Evolutionary conservation across 129 eudicot species (phyloP), one percentile per base, ranked within the genome.

Genomic region (Oenanthe sinensis): DNA sequence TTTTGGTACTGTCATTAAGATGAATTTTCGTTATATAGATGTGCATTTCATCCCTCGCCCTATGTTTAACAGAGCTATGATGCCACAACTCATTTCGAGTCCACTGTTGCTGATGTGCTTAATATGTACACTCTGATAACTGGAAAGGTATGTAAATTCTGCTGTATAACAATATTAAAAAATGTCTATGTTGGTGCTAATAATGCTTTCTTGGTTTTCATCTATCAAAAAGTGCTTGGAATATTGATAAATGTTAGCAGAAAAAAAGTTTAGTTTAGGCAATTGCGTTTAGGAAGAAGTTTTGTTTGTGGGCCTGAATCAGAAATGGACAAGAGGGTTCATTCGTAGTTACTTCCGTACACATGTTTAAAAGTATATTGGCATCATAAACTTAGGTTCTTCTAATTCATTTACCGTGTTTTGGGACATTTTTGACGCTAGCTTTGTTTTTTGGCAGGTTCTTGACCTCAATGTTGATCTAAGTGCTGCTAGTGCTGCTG

Each of bases 401-500:
- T 13, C 2, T 5, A 4, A 50, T 28, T 5, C 44, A 6, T 36
- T 36, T 1, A 16, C 5, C 36, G 43, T 22, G 19, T 28, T 26
- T 71, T 24, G 28, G 33, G 36, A 39, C 47, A 55, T 58, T 28
- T 1, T 17, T 52, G 10, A 63, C 33, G 46, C 71, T 46, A 49
- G 68, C 15, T n/a, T 28, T 9, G 33, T 42, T 75, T 43, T 30
- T 42, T 33, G 13, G 22, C 87, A 94, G 98, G 91, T 81, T 82
- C 90, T 94, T 78, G 97, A 94, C 76, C 91, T 93, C 67, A 91
- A 89, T 60, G 98, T 93, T 74, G 98, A 93, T 81, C 80, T 93
- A 63, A 91, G 93, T 87, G 93, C 97, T 79, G 98, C 98, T 39
- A 94, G 97, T 85, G 98, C 96, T 36, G 98, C 98, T 62, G 98